phyloP scores from a whole-genome alignment of 192 early-diverging fungal species.

The Coemansia sp. region DNA sequence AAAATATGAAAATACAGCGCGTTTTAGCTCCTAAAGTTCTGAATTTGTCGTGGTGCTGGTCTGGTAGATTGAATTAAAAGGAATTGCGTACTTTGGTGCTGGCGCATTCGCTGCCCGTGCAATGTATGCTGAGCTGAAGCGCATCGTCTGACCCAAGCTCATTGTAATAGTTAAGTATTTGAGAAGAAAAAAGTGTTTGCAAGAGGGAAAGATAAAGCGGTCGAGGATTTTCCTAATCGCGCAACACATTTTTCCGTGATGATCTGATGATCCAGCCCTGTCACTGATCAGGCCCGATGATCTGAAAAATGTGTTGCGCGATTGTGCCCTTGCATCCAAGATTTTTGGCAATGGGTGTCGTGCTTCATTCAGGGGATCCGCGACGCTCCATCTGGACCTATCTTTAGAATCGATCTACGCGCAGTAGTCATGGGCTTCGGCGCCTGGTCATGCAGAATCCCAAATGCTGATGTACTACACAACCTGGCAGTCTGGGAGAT shows the following conservation, averaged over 20 bases:
- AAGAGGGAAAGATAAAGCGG: neutral
- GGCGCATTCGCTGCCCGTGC: constrained; percentile 14
- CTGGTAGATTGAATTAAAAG: neutral
- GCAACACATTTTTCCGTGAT: neutral
- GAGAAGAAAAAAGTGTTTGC: neutral
- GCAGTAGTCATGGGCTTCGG: no score
- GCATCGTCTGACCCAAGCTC: constrained; percentile 16
- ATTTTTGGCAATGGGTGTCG: no score
- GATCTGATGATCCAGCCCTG: neutral
- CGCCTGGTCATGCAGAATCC: no score
- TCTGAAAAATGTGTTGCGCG: no score
- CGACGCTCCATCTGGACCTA: no score
- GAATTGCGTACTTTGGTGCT: neutral
- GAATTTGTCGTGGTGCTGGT: no score
- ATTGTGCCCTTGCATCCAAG: no score
- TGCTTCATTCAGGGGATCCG: no score
- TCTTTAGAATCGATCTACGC: no score
- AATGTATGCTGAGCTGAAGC: constrained; percentile 13
- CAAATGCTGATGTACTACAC: no score
- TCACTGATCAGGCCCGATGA: no score
- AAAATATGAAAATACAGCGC: neutral
- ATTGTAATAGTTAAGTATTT: neutral
- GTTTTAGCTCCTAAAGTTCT: neutral
- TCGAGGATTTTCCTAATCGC: neutral
- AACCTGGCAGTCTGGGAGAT: no score